Conservation (phyloP, 495 filamentous ascomycete genomes). For the Aspergillus carlsbadensis region DNA sequence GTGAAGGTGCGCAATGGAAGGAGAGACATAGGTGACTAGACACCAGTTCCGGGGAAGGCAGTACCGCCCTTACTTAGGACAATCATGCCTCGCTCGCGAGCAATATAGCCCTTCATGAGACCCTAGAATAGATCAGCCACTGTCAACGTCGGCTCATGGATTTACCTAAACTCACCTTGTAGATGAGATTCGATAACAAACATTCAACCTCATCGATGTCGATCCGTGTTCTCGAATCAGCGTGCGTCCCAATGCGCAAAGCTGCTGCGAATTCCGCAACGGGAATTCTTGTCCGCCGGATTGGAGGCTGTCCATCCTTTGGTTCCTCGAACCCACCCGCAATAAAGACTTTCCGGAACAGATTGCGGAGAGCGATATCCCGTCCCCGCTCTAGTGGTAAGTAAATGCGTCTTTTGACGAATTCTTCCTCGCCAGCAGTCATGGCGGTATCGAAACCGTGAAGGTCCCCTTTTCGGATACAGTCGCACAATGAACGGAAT, state of each 20-base stretch:
- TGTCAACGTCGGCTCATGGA: background rate
- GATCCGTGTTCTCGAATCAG: constrained; percentile 59
- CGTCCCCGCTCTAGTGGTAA: constrained; percentile 88
- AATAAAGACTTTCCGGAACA: constrained; percentile 87
- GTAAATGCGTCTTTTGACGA: constrained; percentile 93
- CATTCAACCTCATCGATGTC: constrained; percentile 96
- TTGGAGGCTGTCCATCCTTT: constrained; percentile 60
- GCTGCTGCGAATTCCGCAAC: constrained; percentile 76
- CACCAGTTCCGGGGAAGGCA: constrained; percentile 93
- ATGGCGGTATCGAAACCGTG: constrained; percentile 83
- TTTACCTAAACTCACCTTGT: constrained; percentile 69
- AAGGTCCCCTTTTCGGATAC: constrained; percentile 81
- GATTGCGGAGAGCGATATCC: constrained; percentile 85
- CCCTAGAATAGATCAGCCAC: constrained; percentile 51
- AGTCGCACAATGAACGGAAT: constrained; percentile 71
- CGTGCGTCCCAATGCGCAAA: constrained; percentile 50
- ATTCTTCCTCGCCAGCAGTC: constrained; percentile 74
- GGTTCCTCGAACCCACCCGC: constrained; percentile 72
- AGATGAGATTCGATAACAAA: constrained; percentile 89
- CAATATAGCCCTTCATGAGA: constrained; percentile 96
- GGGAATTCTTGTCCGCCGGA: constrained; percentile 74
- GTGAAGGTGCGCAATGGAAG: background rate
- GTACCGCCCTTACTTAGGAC: constrained; percentile 81
- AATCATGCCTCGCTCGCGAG: constrained; percentile 81
- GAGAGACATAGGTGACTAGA: constrained; percentile 46